phyloP scores from a whole-genome alignment of 768 basidiomycete species.

The Cystobasidium ongulense region DNA sequence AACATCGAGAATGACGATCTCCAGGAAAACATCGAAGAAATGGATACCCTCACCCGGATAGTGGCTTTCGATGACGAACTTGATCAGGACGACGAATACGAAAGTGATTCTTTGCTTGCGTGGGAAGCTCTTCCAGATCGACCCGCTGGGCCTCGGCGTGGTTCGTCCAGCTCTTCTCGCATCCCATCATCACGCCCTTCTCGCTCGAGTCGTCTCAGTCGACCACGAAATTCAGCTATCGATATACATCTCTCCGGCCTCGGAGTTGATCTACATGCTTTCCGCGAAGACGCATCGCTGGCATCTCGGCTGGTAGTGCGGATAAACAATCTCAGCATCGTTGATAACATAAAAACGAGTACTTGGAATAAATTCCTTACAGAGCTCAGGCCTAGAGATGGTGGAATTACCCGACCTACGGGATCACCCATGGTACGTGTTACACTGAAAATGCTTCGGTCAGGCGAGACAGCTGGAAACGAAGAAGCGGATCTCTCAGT shows the following conservation, averaged over 20 bases:
- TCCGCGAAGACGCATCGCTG: constrained; percentile 47
- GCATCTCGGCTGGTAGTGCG: constrained; percentile 62
- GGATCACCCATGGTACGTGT: constrained; percentile 88
- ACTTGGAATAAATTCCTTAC: constrained; percentile 98
- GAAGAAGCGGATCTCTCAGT: constrained; percentile 74
- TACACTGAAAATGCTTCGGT: constrained; percentile 64
- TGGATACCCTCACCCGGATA: constrained; percentile 62
- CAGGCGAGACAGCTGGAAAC: constrained; percentile 58
- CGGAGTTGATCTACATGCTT: constrained; percentile 54
- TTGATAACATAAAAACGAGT: constrained; percentile 96
- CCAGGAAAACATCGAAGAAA: constrained; percentile 48
- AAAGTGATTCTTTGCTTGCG: constrained; percentile 39
- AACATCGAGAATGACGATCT: neutral
- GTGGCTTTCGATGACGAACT: constrained; percentile 90
- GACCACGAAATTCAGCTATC: constrained; percentile 71
- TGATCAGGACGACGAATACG: constrained; percentile 60
- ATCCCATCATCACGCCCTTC: neutral
- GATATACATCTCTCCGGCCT: constrained; percentile 68
- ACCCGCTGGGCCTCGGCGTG: neutral
- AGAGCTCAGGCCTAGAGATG: constrained; percentile 68
- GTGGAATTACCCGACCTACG: constrained; percentile 80
- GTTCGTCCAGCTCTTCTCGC: neutral
- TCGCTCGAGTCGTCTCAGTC: constrained; percentile 48
- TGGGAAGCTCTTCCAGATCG: constrained; percentile 34
- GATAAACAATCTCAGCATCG: constrained; percentile 69